Conservation (phyloP, 1,284 basidiomycete species). For the Sparassis latifolia region DNA sequence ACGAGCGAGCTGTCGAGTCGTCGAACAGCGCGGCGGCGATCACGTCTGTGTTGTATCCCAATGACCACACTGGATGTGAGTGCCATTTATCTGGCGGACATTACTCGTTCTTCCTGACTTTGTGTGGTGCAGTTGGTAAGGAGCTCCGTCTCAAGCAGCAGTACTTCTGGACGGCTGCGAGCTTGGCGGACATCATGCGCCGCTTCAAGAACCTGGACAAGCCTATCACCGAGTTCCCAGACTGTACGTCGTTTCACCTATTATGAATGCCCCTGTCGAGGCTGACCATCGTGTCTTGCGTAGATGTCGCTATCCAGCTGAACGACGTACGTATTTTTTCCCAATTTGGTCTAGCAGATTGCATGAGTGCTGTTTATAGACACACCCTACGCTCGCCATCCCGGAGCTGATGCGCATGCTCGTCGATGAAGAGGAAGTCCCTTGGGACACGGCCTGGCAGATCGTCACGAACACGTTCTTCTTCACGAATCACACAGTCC, state of each 20-base stretch:
- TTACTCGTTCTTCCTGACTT: background rate
- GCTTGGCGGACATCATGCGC: constrained; percentile 80
- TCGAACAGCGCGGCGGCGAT: constrained; percentile 88
- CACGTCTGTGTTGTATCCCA: constrained; percentile 84
- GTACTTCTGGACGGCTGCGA: constrained; percentile 88
- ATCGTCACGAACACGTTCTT: constrained; percentile 87
- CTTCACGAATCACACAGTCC: constrained; percentile 89
- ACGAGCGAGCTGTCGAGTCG: constrained; percentile 79
- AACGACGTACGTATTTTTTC: constrained; percentile 56
- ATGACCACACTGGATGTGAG: constrained; percentile 70
- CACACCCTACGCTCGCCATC: constrained; percentile 89
- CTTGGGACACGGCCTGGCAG: constrained; percentile 79
- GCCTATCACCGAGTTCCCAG: constrained; percentile 70
- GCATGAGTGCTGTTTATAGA: constrained; percentile 37
- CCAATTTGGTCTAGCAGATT: background rate
- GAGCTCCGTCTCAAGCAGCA: constrained; percentile 92
- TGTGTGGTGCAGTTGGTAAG: constrained; percentile 61
- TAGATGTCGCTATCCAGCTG: constrained; percentile 83
- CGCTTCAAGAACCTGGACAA: constrained; percentile 78
- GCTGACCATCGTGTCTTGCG: background rate
- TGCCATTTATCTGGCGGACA: constrained; percentile 7
- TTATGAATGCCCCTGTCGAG: background rate
- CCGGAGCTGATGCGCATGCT: constrained; percentile 91
- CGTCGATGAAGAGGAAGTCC: constrained; percentile 83
- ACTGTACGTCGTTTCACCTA: constrained; percentile 44